Evolutionary conservation across 495 filamentous ascomycete species (phyloP), one percentile per base, ranked within the genome.

Genomic region (Talaromyces wortmannii): DNA sequence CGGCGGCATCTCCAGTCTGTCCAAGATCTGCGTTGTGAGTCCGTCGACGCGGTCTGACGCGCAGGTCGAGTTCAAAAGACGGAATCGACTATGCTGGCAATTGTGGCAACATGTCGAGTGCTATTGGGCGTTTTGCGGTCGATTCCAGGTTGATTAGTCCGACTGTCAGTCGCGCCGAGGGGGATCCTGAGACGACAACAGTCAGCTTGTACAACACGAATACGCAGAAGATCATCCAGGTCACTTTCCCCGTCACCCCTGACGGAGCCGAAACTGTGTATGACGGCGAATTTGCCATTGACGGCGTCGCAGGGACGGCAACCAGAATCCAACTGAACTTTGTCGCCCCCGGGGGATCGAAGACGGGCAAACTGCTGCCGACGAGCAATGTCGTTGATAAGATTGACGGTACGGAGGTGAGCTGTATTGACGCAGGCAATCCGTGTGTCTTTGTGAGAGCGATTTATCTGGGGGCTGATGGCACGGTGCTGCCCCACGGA

Each of bases 91-190:
- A 81, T 55, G 81, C 80, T 1, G 82, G 84, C 11, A 90, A 89
- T 61, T 90, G 87, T 59, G 87, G 87, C 7, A 90, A 90, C 58
- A 88, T 90, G 85, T 79, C 69, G 0, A 74, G 77, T 29, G 79
- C 84, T 0, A 78, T 91, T 49, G 87, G 88, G 0, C 84, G 87
- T 0, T 84, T 78, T 58, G 81, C 83, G 0, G 70, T 84, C 16
- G 82, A 89, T 56, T 59, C 72, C 30, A 71, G 79, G 30, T 31
- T 88, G 8, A 63, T 81, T 5, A 23, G 23, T 4, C 23, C 23
- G 23, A 29, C 18, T 10, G 33, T 10, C 13, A 50, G 7, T 11
- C 48, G 6, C 48, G 23, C 36, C n/a, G 47, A 52, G 11, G 43
- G 48, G 3, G 64, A 5, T 1, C 13, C 36, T 40, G 36, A 40